phyloP scores from a whole-genome alignment of 176 grass and related monocot genomes.

The Hyparrhenia diplandra region DNA sequence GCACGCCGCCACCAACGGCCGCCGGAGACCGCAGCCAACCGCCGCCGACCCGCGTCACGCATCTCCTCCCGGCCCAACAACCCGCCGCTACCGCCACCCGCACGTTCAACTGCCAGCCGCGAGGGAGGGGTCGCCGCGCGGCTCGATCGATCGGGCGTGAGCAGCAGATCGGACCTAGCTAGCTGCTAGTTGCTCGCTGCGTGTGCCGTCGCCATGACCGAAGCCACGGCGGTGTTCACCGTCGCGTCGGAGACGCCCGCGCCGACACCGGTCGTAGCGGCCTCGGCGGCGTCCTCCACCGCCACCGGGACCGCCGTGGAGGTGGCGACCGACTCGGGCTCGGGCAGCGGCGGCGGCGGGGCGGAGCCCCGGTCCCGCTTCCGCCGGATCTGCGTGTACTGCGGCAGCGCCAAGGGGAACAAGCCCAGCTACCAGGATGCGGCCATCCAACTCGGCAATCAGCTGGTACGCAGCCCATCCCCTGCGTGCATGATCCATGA shows the following conservation, averaged over 20 bases:
- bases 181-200: not conserved
- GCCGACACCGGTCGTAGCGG: not conserved
- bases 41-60: not conserved
- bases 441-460: slow-evolving; percentile 73
- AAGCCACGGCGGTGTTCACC: not conserved
- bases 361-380: slow-evolving; percentile 55
- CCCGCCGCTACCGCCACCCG: not conserved
- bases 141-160: not conserved
- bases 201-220: slow-evolving; percentile 6
- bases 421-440: slow-evolving; percentile 85
- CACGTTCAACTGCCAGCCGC: not conserved
- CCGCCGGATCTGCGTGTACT: slow-evolving; percentile 91
- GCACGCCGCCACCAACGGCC: too few species aligned
- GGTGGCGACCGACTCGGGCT: not conserved
- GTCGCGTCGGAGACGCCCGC: not conserved
- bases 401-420: slow-evolving; percentile 77
- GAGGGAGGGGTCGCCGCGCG: not conserved
- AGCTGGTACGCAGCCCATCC: slow-evolving; percentile 47
- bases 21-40: not conserved
- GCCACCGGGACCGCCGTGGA: not conserved
- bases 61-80: not conserved
- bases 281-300: not conserved
- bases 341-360: not conserved
- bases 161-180: not conserved
- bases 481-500: not conserved